These are phyloP conservation scores for Emericellopsis cladophorae DNA, from an alignment of 2,329 filamentous ascomycete genomes.

Conservation along the genomic window DNA sequence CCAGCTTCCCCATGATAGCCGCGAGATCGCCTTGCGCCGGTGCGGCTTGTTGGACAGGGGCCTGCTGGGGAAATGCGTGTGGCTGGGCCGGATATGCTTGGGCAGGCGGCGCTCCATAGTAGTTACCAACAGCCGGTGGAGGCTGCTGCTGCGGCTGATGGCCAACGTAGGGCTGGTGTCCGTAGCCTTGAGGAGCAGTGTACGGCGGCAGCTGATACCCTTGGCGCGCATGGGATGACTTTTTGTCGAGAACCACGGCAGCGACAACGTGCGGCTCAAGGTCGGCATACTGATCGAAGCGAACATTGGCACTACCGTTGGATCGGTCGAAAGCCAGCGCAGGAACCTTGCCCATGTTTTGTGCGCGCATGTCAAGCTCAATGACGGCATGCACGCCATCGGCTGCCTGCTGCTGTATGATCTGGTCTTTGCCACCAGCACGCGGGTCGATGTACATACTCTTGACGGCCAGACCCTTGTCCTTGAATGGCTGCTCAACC, in stretches of 20 bases:
- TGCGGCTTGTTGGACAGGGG: conserved; percentile 14
- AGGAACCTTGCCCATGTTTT: conserved; percentile 60
- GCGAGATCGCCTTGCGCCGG: conserved; percentile 39
- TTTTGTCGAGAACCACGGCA: conserved; percentile 66
- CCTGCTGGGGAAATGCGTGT: conserved; percentile 19
- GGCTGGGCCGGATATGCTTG: conserved; percentile 18
- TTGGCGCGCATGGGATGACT: conserved; percentile 25
- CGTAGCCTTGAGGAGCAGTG: conserved; percentile 16
- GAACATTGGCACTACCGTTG: conserved; percentile 59
- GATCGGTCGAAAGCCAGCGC: conserved; percentile 79
- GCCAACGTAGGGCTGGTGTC: conserved; percentile 6
- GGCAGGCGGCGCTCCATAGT: conserved; percentile 6
- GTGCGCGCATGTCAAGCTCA: conserved; percentile 58
- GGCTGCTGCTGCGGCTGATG: conserved; percentile 8
- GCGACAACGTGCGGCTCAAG: conserved; percentile 68
- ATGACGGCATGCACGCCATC: conserved; percentile 83
- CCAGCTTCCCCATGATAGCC: conserved; percentile 53
- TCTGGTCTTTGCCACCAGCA: conserved; percentile 54
- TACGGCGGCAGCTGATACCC: conserved; percentile 17
- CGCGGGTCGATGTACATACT: conserved; percentile 69
- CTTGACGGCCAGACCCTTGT: conserved; percentile 60
- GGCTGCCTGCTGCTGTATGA: conserved; percentile 75
- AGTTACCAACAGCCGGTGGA: conserved; percentile 3
- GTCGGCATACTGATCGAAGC: conserved; percentile 79
- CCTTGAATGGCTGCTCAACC: conserved; percentile 65